These are phyloP conservation scores for Lentinus brumalis DNA, from an alignment of 768 basidiomycete species.

Conservation along the genomic window DNA sequence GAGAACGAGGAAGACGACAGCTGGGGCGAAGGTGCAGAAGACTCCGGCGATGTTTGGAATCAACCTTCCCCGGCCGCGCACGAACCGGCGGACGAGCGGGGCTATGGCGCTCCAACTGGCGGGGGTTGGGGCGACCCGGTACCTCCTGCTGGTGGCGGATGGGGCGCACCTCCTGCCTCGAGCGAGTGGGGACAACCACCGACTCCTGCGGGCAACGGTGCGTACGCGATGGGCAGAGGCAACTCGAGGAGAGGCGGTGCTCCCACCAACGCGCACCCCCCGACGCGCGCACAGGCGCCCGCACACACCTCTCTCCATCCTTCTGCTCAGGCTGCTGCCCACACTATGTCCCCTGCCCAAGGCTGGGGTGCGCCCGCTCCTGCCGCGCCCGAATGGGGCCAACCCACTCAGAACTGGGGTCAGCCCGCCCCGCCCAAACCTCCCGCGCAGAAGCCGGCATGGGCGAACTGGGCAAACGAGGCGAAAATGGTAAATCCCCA, in stretches of 20 bases:
- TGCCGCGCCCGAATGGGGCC: background rate
- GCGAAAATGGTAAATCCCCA: conserved; percentile 20
- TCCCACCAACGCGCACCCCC: conserved; percentile 4
- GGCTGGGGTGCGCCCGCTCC: conserved; percentile 9
- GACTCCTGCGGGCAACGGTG: background rate
- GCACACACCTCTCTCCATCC: conserved; percentile 17
- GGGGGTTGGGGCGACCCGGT: conserved; percentile 1
- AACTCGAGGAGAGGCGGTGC: conserved; percentile 15
- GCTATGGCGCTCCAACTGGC: conserved; percentile 4
- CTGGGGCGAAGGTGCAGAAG: background rate
- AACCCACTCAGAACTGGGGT: background rate
- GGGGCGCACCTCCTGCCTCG: background rate
- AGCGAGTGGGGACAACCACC: conserved; percentile 1
- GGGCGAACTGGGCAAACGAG: conserved; percentile 23
- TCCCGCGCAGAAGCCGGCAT: conserved; percentile 15
- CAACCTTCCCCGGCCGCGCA: background rate
- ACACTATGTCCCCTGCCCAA: conserved; percentile 8
- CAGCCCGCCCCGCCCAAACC: conserved; percentile 2
- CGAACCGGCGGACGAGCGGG: background rate
- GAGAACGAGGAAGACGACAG: background rate
- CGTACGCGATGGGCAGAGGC: background rate
- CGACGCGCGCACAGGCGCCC: conserved; percentile 7
- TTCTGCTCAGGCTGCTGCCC: background rate
- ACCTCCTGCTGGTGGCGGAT: conserved; percentile 1
- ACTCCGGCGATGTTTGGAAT: background rate